Percentiles rank a stretch among this genome's conserved stretches.
phyloP scores from a whole-genome alignment of 441 rosid genomes.

The Heliophila coronopifolia region DNA sequence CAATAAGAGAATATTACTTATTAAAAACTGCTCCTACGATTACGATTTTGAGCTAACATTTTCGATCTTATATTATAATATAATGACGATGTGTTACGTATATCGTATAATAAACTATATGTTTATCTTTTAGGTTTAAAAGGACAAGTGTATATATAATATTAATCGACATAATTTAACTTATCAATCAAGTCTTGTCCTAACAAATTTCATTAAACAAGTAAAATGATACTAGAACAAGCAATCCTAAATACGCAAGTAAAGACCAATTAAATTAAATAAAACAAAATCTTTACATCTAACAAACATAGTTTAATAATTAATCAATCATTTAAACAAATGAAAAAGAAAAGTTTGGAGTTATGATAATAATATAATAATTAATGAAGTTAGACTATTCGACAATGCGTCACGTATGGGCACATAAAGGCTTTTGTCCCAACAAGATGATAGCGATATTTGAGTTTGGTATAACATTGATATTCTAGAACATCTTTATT shows the following conservation, averaged over 20 bases:
- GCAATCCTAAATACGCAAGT: constrained; percentile 19
- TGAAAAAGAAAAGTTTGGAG: constrained; percentile 4
- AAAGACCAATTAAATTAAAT: neutral
- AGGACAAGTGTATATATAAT: neutral
- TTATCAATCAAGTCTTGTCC: constrained; percentile 25
- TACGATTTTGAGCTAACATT: neutral
- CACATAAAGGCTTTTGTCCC: constrained; percentile 14
- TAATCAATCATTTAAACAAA: constrained; percentile 22
- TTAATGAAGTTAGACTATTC: constrained; percentile 18
- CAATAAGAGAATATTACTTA: neutral
- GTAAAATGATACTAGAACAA: neutral
- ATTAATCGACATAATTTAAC: constrained; percentile 14
- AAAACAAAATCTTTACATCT: neutral
- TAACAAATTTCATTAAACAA: constrained; percentile 24
- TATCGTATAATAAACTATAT: constrained; percentile 8
- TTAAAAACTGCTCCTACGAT: neutral
- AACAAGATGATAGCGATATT: constrained; percentile 25
- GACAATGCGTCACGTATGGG: constrained; percentile 24
- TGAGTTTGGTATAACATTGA: constrained; percentile 23
- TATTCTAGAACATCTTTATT: constrained; percentile 19
- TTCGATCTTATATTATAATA: neutral
- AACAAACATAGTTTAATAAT: constrained; percentile 14
- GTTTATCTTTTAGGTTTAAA: constrained; percentile 3
- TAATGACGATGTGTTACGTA: constrained; percentile 11
- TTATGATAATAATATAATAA: neutral